Evolutionary conservation across 768 basidiomycete genomes (phyloP).

Genomic region (Leucosporidium creatinivorum): DNA sequence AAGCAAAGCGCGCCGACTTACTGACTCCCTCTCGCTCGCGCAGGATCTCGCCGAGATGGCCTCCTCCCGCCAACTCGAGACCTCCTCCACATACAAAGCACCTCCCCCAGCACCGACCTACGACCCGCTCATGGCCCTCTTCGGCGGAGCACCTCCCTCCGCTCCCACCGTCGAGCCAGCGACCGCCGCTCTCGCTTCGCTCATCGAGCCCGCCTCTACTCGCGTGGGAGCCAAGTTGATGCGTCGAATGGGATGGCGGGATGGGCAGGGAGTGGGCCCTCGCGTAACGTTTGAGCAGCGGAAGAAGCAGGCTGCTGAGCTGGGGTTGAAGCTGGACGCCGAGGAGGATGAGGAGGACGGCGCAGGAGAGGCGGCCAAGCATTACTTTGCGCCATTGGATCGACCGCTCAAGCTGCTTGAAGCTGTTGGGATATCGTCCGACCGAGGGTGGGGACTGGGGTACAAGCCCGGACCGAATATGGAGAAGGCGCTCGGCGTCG

Average conservation of each 20-base stretch:
- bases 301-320: conserved; percentile 46
- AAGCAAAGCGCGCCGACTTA: not conserved
- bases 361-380: conserved; percentile 75
- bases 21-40: not conserved
- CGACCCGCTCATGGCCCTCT: conserved; percentile 29
- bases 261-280: conserved; percentile 89
- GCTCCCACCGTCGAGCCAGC: not conserved
- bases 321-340: conserved; percentile 38
- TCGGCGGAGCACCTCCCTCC: not conserved
- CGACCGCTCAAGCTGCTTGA: conserved; percentile 55
- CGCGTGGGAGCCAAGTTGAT: conserved; percentile 78
- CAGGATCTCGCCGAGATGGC: conserved; percentile 69
- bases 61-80: conserved; percentile 66
- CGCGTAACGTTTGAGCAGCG: conserved; percentile 70
- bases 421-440: conserved; percentile 51
- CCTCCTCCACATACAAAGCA: conserved; percentile 62
- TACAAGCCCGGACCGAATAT: conserved; percentile 54
- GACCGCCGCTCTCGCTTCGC: conserved; percentile 53
- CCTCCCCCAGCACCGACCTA: conserved; percentile 40
- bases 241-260: conserved; percentile 91
- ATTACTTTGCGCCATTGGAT: conserved; percentile 78
- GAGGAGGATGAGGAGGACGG: conserved; percentile 46
- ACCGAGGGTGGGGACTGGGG: conserved; percentile 73
- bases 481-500: conserved; percentile 1
- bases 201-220: conserved; percentile 67